These are phyloP conservation scores for Eimeria maxima DNA, from an alignment of 169 alveolate genomes.

Conservation along the genomic window DNA sequence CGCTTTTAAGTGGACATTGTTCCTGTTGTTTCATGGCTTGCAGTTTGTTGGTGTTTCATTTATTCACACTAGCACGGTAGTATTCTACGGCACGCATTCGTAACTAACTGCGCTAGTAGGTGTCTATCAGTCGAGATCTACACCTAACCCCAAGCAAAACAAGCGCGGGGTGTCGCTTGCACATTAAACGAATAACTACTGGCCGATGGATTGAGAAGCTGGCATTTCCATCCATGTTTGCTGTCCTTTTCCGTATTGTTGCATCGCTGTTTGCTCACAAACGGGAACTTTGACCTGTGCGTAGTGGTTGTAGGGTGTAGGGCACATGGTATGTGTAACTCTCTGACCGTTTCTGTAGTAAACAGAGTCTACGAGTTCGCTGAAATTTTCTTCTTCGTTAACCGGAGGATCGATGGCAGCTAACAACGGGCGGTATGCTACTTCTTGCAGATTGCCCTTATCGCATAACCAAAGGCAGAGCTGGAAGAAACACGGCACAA, in stretches of 20 bases:
- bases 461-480: slow-evolving; percentile 49
- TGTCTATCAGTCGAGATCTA: background rate
- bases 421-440: slow-evolving; percentile 19
- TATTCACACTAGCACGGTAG: too few species aligned
- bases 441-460: slow-evolving; percentile 46
- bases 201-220: background rate
- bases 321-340: background rate
- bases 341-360: slow-evolving; percentile 4
- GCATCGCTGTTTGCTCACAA: background rate
- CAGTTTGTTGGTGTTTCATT: too few species aligned
- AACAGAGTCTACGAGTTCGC: background rate
- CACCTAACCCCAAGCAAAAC: background rate
- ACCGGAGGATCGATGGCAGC: background rate
- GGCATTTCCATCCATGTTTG: background rate
- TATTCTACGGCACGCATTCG: too few species aligned
- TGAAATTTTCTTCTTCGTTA: background rate
- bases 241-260: background rate
- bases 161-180: background rate
- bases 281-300: too few species aligned
- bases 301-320: too few species aligned
- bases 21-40: too few species aligned
- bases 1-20: too few species aligned
- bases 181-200: too few species aligned
- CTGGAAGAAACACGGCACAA: background rate
- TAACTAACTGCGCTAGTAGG: too few species aligned